Conservation (phyloP, 257 asterid species). For the Plectranthus barbatus region DNA sequence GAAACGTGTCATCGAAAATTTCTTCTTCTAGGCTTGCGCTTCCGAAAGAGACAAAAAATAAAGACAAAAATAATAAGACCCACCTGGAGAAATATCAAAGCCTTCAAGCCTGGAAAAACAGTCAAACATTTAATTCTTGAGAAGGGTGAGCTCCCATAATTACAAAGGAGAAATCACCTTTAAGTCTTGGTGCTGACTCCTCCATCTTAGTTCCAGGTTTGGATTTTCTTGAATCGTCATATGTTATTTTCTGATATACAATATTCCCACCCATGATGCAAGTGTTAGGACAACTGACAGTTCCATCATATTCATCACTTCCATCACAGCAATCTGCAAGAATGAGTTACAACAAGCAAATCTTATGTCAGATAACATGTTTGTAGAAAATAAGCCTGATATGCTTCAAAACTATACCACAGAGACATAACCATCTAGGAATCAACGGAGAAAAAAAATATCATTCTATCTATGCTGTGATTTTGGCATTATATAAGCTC, state of each 20-base stretch:
- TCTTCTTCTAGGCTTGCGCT: slow-evolving; percentile 50
- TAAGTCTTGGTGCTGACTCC: slow-evolving; percentile 41
- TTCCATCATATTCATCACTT: slow-evolving; percentile 88
- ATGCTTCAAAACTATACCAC: not conserved
- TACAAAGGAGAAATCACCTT: slow-evolving; percentile 31
- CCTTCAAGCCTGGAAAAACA: slow-evolving; percentile 58
- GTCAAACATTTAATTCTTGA: slow-evolving; percentile 9
- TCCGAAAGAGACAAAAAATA: slow-evolving; percentile 25
- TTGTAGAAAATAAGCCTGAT: not conserved
- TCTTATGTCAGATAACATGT: not conserved
- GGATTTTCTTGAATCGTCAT: slow-evolving; percentile 31
- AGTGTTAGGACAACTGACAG: slow-evolving; percentile 52
- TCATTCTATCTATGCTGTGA: not conserved
- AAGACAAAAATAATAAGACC: slow-evolving; percentile 30
- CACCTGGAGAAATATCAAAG: slow-evolving; percentile 45
- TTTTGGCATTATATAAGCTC: not conserved
- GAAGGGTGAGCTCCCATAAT: not conserved
- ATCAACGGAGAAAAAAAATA: no score
- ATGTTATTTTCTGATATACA: slow-evolving; percentile 37
- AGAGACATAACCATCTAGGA: not conserved
- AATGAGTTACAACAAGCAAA: slow-evolving; percentile 13
- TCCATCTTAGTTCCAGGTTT: slow-evolving; percentile 28
- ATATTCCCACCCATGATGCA: slow-evolving; percentile 83
- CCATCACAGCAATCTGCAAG: slow-evolving; percentile 92
- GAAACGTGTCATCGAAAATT: slow-evolving; percentile 22